Conservation (phyloP, 345 rosid genomes). For the Euphorbia lathyris region DNA sequence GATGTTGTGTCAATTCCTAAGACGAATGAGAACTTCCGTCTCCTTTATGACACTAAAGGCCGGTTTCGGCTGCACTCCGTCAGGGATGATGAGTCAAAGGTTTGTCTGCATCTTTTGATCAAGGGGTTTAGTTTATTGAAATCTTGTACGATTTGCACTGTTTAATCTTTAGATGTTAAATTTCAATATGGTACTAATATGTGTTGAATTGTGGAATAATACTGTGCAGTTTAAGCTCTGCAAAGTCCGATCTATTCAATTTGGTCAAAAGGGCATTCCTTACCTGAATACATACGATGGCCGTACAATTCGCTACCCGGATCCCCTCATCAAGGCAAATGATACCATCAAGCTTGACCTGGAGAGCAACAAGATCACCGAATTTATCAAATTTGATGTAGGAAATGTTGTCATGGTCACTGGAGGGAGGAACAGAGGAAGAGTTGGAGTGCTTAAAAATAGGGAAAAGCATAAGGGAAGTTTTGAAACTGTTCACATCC, state of each 20-base stretch:
- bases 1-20: too few species aligned
- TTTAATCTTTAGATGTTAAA: neutral
- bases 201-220: neutral
- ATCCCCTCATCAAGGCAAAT: too few species aligned
- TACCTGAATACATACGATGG: too few species aligned
- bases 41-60: too few species aligned
- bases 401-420: slow-evolving; percentile 10
- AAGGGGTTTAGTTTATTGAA: neutral
- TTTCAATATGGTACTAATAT: neutral
- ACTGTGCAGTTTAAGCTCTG: slow-evolving; percentile 5
- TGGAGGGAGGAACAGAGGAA: too few species aligned
- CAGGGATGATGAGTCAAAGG: slow-evolving; percentile 9
- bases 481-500: slow-evolving; percentile 4
- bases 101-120: neutral
- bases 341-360: too few species aligned
- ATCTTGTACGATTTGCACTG: neutral
- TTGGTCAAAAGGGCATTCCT: slow-evolving; percentile 12
- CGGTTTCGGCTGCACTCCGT: too few species aligned
- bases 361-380: slow-evolving; percentile 7
- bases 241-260: neutral
- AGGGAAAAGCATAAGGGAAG: too few species aligned
- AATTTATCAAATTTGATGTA: slow-evolving; percentile 7
- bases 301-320: too few species aligned
- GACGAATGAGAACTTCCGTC: too few species aligned
- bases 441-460: too few species aligned